Conservation (phyloP, 1,284 basidiomycete species). For the Trichosporon sp. region DNA sequence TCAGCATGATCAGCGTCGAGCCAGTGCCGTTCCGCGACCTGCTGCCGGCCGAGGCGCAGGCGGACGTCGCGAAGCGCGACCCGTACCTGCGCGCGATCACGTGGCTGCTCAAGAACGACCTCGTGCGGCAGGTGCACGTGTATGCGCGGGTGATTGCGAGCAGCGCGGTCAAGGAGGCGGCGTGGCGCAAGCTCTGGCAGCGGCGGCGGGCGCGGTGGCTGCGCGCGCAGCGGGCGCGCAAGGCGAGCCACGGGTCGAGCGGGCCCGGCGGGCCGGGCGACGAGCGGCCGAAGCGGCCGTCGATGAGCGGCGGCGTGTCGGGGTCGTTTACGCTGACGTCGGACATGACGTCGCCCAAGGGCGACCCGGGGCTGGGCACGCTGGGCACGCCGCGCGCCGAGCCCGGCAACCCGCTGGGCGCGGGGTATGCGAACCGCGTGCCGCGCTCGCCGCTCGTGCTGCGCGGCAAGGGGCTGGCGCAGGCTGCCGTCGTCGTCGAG, state of each 20-base stretch:
- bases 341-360: not conserved
- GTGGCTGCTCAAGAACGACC: constrained; percentile 84
- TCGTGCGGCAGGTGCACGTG: constrained; percentile 79
- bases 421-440: constrained; percentile 13
- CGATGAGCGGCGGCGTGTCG: not conserved
- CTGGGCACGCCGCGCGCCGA: not conserved
- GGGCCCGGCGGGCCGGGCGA: not conserved
- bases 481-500: not conserved
- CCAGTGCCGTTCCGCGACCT: constrained; percentile 59
- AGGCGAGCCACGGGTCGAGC: constrained; percentile 3
- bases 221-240: constrained; percentile 9
- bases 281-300: not conserved
- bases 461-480: not conserved
- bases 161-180: constrained; percentile 63
- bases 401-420: not conserved
- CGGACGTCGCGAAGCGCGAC: constrained; percentile 50
- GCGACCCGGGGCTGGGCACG: not conserved
- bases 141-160: constrained; percentile 79
- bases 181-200: constrained; percentile 42
- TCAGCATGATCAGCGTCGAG: constrained; percentile 66
- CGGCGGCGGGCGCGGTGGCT: constrained; percentile 38
- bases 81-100: constrained; percentile 77
- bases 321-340: not conserved
- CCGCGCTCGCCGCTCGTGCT: constrained; percentile 12
- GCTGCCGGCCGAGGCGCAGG: constrained; percentile 28